phyloP scores from a whole-genome alignment of 75 land plant genomes.

The Ceratopteris richardii region DNA sequence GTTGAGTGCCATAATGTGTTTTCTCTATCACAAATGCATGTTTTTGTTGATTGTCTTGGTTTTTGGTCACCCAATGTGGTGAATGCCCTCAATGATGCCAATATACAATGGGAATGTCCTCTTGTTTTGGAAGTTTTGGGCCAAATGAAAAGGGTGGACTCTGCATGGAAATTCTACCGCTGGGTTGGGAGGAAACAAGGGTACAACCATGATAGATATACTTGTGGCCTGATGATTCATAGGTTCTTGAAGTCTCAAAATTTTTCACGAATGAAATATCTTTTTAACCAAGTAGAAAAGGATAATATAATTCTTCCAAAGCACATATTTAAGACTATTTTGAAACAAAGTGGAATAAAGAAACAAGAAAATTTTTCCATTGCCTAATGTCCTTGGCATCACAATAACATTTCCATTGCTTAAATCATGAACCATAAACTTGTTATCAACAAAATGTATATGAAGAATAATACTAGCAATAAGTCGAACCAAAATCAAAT shows the following conservation, averaged over 20 bases:
- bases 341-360: not conserved
- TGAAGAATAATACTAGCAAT: too few species aligned
- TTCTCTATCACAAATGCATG: not conserved
- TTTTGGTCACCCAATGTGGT: not conserved
- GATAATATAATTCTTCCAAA: not conserved
- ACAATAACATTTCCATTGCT: too few species aligned
- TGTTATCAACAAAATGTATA: too few species aligned
- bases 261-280: not conserved
- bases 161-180: not conserved
- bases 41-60: not conserved
- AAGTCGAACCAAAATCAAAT: too few species aligned
- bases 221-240: not conserved
- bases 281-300: not conserved
- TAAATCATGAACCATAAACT: too few species aligned
- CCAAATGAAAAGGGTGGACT: not conserved
- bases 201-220: not conserved
- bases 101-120: not conserved
- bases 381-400: too few species aligned
- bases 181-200: slow-evolving; percentile 3
- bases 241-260: not conserved
- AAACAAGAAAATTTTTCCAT: too few species aligned
- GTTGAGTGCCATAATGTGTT: too few species aligned
- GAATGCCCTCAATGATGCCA: not conserved
- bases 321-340: not conserved
- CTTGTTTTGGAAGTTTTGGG: not conserved